Percentiles rank a stretch among this genome's conserved stretches.
These are phyloP conservation scores for Trypanosoma boissoni DNA, from an alignment of 208 protist genomes.

Conservation along the genomic window DNA sequence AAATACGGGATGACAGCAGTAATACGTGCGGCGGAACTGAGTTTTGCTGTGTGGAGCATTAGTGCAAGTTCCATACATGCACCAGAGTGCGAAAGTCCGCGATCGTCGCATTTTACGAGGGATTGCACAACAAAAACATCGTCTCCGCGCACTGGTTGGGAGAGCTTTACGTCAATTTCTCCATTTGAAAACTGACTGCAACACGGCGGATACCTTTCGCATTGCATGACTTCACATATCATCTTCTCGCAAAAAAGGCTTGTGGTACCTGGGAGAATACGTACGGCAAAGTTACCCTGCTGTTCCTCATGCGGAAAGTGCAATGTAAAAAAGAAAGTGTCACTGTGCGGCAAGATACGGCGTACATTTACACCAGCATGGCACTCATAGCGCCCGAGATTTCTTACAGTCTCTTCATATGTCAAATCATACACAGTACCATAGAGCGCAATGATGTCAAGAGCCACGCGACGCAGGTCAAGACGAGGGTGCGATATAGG, in stretches of 20 bases:
- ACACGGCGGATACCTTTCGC: conserved; percentile 39
- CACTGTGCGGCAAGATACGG: conserved; percentile 68
- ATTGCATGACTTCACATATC: conserved; percentile 78
- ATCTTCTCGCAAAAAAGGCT: conserved; percentile 69
- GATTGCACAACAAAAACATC: conserved; percentile 96
- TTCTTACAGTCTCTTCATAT: conserved; percentile 54
- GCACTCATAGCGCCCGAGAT: conserved; percentile 46
- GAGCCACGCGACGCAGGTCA: conserved; percentile 52
- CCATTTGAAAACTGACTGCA: conserved; percentile 80
- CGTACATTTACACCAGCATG: conserved; percentile 42
- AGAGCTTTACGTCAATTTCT: conserved; percentile 80
- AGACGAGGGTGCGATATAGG: conserved; percentile 49
- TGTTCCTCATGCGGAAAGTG: conserved; percentile 58
- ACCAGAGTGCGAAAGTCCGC: conserved; percentile 85
- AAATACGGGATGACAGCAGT: conserved; percentile 95
- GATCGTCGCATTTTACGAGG: conserved; percentile 62
- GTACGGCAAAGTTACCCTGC: conserved; percentile 60
- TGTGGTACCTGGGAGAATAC: conserved; percentile 64
- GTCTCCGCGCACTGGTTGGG: conserved; percentile 88
- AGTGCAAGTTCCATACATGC: conserved; percentile 92
- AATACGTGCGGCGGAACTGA: conserved; percentile 79
- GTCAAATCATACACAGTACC: conserved; percentile 67
- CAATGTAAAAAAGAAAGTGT: conserved; percentile 81
- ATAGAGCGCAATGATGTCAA: conserved; percentile 70
- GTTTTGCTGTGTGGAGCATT: conserved; percentile 77